phyloP scores from a whole-genome alignment of 2,329 filamentous ascomycete species.

The Arthrobotrys iridis region DNA sequence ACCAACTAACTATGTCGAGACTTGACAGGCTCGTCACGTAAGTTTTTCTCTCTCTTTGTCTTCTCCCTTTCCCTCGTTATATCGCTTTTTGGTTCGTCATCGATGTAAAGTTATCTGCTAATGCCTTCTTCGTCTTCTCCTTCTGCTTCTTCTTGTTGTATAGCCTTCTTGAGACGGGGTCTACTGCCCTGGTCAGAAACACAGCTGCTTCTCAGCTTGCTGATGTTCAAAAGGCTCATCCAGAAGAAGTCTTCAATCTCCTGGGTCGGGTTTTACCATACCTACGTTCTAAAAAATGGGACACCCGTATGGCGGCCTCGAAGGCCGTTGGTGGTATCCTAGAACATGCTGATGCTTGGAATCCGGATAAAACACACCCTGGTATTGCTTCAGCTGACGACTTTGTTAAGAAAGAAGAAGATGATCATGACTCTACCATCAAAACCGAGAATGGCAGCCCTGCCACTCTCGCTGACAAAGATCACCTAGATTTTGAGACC shows the following conservation, averaged over 20 bases:
- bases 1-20: constrained; percentile 66
- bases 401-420: constrained; percentile 61
- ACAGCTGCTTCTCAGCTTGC: constrained; percentile 96
- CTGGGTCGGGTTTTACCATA: constrained; percentile 95
- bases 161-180: constrained; percentile 95
- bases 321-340: constrained; percentile 95
- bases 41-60: constrained; percentile 63
- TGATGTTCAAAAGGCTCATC: constrained; percentile 97
- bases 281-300: constrained; percentile 93
- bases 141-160: constrained; percentile 15
- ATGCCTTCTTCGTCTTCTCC: background rate
- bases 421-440: constrained; percentile 23
- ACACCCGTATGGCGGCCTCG: constrained; percentile 90
- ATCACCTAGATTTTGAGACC: constrained; percentile 75
- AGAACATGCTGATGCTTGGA: constrained; percentile 84
- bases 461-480: constrained; percentile 63
- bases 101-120: too few species aligned
- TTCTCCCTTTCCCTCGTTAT: background rate
- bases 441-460: constrained; percentile 26
- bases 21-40: constrained; percentile 87
- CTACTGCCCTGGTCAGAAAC: constrained; percentile 93
- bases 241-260: constrained; percentile 95
- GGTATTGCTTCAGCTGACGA: constrained; percentile 62
- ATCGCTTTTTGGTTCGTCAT: too few species aligned
- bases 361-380: constrained; percentile 82